Percentiles rank a stretch among this genome's conserved stretches.
phyloP scores from a whole-genome alignment of 1,139 yeast genomes.

The Diutina sp. region DNA sequence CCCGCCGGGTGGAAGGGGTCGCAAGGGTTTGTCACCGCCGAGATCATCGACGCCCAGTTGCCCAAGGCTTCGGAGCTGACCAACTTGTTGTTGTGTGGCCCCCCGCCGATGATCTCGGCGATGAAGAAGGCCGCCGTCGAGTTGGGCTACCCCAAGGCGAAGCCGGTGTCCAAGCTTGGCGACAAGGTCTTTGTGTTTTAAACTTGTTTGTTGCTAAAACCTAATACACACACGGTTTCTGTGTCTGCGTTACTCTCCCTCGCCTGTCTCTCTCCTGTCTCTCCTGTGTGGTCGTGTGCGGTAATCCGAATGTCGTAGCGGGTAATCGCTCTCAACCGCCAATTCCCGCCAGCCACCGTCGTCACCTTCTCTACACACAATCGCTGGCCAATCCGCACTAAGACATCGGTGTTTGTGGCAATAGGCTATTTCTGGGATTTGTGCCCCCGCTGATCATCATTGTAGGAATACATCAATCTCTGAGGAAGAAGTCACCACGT shows the following conservation, averaged over 20 bases:
- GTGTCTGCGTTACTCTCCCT: neutral
- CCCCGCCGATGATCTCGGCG: conserved; percentile 78
- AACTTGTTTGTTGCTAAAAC: conserved; percentile 3
- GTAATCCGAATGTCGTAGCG: too few relatives aligned
- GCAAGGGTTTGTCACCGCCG: conserved; percentile 73
- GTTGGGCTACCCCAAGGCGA: conserved; percentile 78
- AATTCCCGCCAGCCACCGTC: too few relatives aligned
- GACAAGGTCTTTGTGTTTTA: conserved; percentile 88
- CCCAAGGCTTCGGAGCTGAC: conserved; percentile 53
- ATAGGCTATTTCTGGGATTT: too few relatives aligned
- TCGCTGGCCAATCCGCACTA: too few relatives aligned
- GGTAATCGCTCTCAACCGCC: too few relatives aligned
- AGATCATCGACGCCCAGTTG: conserved; percentile 50
- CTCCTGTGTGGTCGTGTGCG: too few relatives aligned
- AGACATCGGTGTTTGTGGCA: too few relatives aligned
- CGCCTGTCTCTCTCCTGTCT: too few relatives aligned
- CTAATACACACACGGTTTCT: neutral
- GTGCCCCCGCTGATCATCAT: too few relatives aligned
- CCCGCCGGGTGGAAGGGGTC: conserved; percentile 71
- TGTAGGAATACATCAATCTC: too few relatives aligned
- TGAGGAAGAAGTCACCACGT: too few relatives aligned
- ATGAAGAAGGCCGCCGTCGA: conserved; percentile 70
- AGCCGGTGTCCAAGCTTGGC: conserved; percentile 81
- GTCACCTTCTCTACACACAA: too few relatives aligned
- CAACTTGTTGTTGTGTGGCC: conserved; percentile 85